A percentile compares a stretch with the other conserved stretches of the same genome.
Conservation (phyloP, 2,329 filamentous ascomycete species). For the Cercospora zeae-maydis region DNA sequence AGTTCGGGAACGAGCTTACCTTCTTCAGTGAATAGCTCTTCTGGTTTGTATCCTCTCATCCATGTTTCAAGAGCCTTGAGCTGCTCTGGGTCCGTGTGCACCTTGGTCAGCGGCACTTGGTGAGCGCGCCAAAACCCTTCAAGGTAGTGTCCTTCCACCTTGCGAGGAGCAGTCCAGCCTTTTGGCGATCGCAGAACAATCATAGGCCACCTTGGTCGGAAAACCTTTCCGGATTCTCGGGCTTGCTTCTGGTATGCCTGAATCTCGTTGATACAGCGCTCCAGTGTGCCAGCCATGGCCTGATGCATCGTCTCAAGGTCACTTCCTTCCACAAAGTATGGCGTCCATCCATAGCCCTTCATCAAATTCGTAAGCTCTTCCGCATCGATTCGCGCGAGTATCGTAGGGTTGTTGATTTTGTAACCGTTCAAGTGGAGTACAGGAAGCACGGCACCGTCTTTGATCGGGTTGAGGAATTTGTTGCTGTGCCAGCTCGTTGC, state of each 20-base stretch:
- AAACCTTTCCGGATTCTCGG: constrained; percentile 64
- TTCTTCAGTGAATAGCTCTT: constrained; percentile 63
- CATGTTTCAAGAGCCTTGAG: constrained; percentile 68
- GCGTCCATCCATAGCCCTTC: constrained; percentile 71
- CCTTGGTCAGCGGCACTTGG: constrained; percentile 72
- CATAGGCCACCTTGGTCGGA: constrained; percentile 74
- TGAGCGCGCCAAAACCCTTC: constrained; percentile 77
- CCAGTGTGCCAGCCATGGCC: constrained; percentile 73
- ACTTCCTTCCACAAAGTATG: constrained; percentile 75
- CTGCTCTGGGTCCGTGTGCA: constrained; percentile 59
- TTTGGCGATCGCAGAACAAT: constrained; percentile 73
- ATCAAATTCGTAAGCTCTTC: constrained; percentile 68
- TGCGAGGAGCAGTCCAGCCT: constrained; percentile 73
- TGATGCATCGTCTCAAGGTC: constrained; percentile 74
- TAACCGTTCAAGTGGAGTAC: constrained; percentile 78
- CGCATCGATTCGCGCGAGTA: constrained; percentile 70
- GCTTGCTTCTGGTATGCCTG: constrained; percentile 66
- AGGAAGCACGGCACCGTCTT: constrained; percentile 72
- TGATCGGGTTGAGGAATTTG: constrained; percentile 77
- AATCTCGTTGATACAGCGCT: constrained; percentile 69
- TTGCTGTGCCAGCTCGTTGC: constrained; percentile 79
- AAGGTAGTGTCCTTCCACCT: constrained; percentile 66
- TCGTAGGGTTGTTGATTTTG: constrained; percentile 78
- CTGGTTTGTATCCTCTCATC: constrained; percentile 74
- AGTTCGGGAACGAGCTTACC: constrained; percentile 63